A percentile compares a stretch with the other conserved stretches of the same genome.
These are phyloP conservation scores for Dactylellina sp. DNA, from an alignment of 2,329 filamentous ascomycete species.

Conservation along the genomic window DNA sequence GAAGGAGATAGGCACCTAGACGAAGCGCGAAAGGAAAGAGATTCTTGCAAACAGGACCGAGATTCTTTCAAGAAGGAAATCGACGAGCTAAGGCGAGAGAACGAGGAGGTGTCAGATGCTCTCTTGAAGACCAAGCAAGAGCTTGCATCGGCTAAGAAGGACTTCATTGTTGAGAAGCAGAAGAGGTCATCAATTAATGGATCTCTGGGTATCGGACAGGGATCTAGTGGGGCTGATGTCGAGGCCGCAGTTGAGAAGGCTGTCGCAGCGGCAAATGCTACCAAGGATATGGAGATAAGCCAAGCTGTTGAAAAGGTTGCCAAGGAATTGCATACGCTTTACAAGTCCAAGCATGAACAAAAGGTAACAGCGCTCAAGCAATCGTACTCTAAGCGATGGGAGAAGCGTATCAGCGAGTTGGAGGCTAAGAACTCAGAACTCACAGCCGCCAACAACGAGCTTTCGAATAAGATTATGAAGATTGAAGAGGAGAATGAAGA, in stretches of 20 bases:
- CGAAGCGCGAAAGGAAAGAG: slow-evolving; percentile 31
- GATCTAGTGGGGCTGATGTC: slow-evolving; percentile 63
- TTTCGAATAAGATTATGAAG: slow-evolving; percentile 50
- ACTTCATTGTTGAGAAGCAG: slow-evolving; percentile 50
- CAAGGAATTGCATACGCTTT: slow-evolving; percentile 89
- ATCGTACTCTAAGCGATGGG: slow-evolving; percentile 85
- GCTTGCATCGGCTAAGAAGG: slow-evolving; percentile 48
- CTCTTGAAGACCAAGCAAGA: slow-evolving; percentile 49
- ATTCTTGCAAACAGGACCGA: slow-evolving; percentile 55
- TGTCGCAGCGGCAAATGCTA: slow-evolving; percentile 57
- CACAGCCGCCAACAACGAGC: slow-evolving; percentile 49
- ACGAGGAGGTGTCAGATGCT: slow-evolving; percentile 47
- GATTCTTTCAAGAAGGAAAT: slow-evolving; percentile 57
- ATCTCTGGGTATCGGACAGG: slow-evolving; percentile 62
- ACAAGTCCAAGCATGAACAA: slow-evolving; percentile 96
- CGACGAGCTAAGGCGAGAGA: slow-evolving; percentile 55
- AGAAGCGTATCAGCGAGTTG: slow-evolving; percentile 85
- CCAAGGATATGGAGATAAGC: slow-evolving; percentile 77
- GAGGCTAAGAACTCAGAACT: slow-evolving; percentile 66
- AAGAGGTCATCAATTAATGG: slow-evolving; percentile 38
- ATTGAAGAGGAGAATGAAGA: slow-evolving; percentile 56
- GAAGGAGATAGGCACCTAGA: slow-evolving; percentile 43
- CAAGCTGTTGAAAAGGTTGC: slow-evolving; percentile 89
- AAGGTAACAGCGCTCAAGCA: slow-evolving; percentile 92
- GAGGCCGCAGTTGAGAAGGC: slow-evolving; percentile 66